phyloP scores from a whole-genome alignment of 2,329 filamentous ascomycete genomes.

The Fusarium anguioides region DNA sequence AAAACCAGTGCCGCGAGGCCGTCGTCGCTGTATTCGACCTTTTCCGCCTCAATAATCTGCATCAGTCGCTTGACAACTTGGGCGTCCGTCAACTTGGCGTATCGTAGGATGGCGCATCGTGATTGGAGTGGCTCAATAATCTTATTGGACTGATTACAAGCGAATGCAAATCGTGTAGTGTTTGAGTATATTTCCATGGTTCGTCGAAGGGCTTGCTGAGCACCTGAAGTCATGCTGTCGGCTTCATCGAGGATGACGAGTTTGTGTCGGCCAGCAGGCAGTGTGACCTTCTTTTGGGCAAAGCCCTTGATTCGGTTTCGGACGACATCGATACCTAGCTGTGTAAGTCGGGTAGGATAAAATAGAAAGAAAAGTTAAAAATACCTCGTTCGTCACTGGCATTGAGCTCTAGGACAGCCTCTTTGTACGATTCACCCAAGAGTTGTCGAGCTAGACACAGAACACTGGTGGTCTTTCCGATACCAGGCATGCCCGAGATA shows the following conservation, averaged over 20 bases:
- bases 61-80: slow-evolving; percentile 91
- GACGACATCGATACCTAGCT: slow-evolving; percentile 89
- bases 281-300: slow-evolving; percentile 97
- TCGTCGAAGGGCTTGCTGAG: slow-evolving; percentile 91
- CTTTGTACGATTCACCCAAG: slow-evolving; percentile 93
- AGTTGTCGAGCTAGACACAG: slow-evolving; percentile 92
- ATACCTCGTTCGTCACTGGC: slow-evolving; percentile 91
- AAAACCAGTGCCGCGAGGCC: slow-evolving; percentile 96
- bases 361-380: not conserved
- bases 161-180: slow-evolving; percentile 96
- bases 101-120: slow-evolving; percentile 93
- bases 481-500: slow-evolving; percentile 99
- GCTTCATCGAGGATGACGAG: slow-evolving; percentile 97
- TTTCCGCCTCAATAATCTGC: slow-evolving; percentile 93
- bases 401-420: slow-evolving; percentile 95
- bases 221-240: slow-evolving; percentile 97
- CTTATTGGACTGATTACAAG: slow-evolving; percentile 98
- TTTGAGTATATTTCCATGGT: slow-evolving; percentile 99
- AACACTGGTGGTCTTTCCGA: slow-evolving; percentile 97
- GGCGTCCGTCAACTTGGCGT: slow-evolving; percentile 89
- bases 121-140: slow-evolving; percentile 99
- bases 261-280: slow-evolving; percentile 91
- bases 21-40: slow-evolving; percentile 90
- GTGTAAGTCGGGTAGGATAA: not conserved
- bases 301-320: slow-evolving; percentile 98